phyloP scores from a whole-genome alignment of 345 rosid species.

The Lepidium africanum region DNA sequence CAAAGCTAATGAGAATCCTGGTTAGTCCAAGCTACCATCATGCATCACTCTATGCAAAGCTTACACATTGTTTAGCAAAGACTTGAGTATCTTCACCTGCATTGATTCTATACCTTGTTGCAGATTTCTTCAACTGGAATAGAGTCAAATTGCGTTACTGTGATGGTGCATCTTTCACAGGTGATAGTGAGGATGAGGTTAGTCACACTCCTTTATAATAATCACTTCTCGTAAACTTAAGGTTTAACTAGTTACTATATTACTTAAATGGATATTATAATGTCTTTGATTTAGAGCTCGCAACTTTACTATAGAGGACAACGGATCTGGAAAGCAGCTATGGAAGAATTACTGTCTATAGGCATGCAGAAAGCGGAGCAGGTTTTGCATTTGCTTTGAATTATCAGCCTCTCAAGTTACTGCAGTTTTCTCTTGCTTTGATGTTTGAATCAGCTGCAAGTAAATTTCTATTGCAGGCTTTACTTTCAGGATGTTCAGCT shows the following conservation, averaged over 20 bases:
- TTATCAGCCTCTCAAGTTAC: background rate
- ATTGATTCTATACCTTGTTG: conserved; percentile 1
- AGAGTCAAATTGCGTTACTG: conserved; percentile 84
- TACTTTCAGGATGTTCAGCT: conserved; percentile 97
- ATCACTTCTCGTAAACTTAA: background rate
- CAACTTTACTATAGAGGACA: conserved; percentile 75
- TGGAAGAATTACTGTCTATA: conserved; percentile 50
- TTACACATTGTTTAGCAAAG: background rate
- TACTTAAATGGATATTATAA: background rate
- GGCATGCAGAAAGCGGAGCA: conserved; percentile 83
- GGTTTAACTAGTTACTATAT: background rate
- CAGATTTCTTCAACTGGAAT: conserved; percentile 95
- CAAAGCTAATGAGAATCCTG: conserved; percentile 73
- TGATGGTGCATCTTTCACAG: conserved; percentile 88
- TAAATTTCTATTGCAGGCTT: conserved; percentile 41
- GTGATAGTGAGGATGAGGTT: conserved; percentile 66
- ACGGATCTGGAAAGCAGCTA: conserved; percentile 69
- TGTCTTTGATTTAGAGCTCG: conserved; percentile 26
- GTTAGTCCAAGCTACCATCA: conserved; percentile 21
- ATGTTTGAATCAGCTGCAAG: background rate
- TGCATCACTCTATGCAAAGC: background rate
- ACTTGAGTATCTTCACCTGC: background rate
- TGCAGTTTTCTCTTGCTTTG: background rate
- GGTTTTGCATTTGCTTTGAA: conserved; percentile 30
- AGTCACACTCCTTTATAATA: background rate